Base-by-base conservation (phyloP, 176 grass and related monocot genomes). In the Tuctoria greenei region DNA sequence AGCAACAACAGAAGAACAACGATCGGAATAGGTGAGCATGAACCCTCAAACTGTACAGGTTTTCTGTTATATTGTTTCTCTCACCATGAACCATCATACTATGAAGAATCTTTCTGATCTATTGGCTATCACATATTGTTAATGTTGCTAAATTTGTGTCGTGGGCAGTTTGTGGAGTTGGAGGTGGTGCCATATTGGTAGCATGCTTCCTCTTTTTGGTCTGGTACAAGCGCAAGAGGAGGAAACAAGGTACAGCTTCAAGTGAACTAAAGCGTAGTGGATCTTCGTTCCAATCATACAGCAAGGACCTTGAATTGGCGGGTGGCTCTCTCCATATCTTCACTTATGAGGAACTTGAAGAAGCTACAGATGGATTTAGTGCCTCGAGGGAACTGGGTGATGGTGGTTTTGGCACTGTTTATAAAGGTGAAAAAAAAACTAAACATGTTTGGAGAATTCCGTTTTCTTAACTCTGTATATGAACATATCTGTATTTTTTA, bases 331-430 rank as follows among this genome's bases (percentile, higher is more conserved):
- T 77, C 18, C 88, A 91, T 57, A 90, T 97, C 65, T 97, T 97
- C 69, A 79, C 85, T 34, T 93, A 89, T 4, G 88, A 93, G 23
- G 90, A 97, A 50, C 93, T 97, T 60, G 80, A 85, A 78, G 74
- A 81, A 69, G 93, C 88, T 67, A 97, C 93, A 21, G 59, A 86
- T 82, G 80, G 85, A 55, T 97, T 97, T 72, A 89, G 77, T 83
- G 69, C 74, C 4, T 90, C 77, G 0, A 93, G 82, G 45, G 90
- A 93, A 64, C 90, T 97, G 27, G 93, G 93, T 55, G 93, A 89
- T 62, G 93, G 93, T 52, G 93, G 93, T 49, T 97, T 97, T 46
- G 90, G 93, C 52, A 88, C 83, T 72, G 93, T 97, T 41, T 97
- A 97, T 36, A 87, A 85, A 93, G 93, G 93, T 89, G 37, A 16